Evolutionary conservation across 2,329 filamentous ascomycete genomes (phyloP).

Genomic region (Xylaria digitata): DNA sequence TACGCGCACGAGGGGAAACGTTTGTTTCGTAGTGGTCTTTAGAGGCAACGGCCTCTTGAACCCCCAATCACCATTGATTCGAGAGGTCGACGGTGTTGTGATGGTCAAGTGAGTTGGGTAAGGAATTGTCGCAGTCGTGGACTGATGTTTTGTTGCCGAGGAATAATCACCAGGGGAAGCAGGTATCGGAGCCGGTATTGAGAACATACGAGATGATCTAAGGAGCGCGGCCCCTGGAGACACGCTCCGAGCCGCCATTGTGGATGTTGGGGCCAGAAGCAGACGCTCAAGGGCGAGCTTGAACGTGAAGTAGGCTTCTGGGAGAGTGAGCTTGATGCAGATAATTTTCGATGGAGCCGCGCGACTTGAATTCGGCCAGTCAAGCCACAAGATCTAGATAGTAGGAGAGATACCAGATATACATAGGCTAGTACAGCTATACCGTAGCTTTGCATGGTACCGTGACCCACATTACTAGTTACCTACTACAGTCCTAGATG

Average conservation of each 20-base stretch:
- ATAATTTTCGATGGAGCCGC: conserved; percentile 36
- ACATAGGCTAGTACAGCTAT: no score
- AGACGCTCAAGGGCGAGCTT: conserved; percentile 21
- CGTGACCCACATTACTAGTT: no score
- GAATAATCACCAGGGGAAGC: conserved; percentile 65
- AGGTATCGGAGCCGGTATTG: conserved; percentile 81
- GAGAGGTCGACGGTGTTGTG: conserved; percentile 77
- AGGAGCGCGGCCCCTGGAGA: conserved; percentile 77
- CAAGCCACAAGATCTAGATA: conserved; percentile 10
- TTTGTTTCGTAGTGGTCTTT: conserved; percentile 76
- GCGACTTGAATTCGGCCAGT: not conserved
- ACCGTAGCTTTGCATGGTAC: no score
- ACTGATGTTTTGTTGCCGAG: conserved; percentile 62
- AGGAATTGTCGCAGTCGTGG: conserved; percentile 76
- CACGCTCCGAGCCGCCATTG: conserved; percentile 52
- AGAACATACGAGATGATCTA: conserved; percentile 89
- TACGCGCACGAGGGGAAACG: conserved; percentile 80
- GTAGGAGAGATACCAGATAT: no score
- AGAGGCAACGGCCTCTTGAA: conserved; percentile 86
- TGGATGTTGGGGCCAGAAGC: conserved; percentile 37
- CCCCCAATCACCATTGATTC: conserved; percentile 88
- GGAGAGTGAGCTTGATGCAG: conserved; percentile 11
- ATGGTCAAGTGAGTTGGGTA: conserved; percentile 88
- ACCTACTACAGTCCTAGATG: no score
- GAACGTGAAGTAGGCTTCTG: conserved; percentile 14